Evolutionary conservation across 176 grass and related monocot genomes (phyloP), one percentile per base, ranked within the genome.

Genomic region (Oryza rufipogon): DNA sequence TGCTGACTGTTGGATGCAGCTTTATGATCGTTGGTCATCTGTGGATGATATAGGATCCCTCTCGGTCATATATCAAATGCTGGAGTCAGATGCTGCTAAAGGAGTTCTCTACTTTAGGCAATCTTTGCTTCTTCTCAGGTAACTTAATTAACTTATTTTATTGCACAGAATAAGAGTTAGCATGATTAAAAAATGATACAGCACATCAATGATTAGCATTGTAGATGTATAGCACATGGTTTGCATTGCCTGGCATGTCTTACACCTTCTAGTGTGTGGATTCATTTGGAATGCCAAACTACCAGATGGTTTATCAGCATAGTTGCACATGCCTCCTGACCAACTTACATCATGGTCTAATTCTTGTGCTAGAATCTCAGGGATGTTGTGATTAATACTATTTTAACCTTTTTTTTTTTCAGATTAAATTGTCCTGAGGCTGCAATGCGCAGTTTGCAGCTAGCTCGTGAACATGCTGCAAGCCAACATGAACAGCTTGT

Each of bases 121-220:
- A 78, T 99, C 97, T 92, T 89, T 99, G 86, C 93, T 99, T 77
- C 97, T 99, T 78, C 88, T 99, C 32, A 99, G 97, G 97, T 99
- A 92, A 88, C 6, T 81, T 48, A 58, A 76, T 69, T 80, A 17
- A 39, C 80, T 80, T 52, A 77, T 86, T 66, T 56, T 73, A 19
- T 91, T 84, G 42, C 51, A 70, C 19, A 84, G 51, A 65, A 83
- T 70, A 84, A 87, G 75, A 84, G 25, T 51, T 91, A 61, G n/a
- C 39, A 74, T 77, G 49, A 30, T 41, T 83, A 64, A 42, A 72
- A 20, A 78, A 22, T 71, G 36, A n/a, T 77, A 64, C 36, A 78
- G 41, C 47, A n/a, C 2, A 16, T 65, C 56, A 56, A 79, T 88
- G 41, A 72, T 78, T 77, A 54, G 44, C 45, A 66, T 66, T 22